A percentile compares a stretch with the other conserved stretches of the same genome.
Conservation (phyloP, 371 early-diverging fungal species). For the Umbelopsis sp. region DNA sequence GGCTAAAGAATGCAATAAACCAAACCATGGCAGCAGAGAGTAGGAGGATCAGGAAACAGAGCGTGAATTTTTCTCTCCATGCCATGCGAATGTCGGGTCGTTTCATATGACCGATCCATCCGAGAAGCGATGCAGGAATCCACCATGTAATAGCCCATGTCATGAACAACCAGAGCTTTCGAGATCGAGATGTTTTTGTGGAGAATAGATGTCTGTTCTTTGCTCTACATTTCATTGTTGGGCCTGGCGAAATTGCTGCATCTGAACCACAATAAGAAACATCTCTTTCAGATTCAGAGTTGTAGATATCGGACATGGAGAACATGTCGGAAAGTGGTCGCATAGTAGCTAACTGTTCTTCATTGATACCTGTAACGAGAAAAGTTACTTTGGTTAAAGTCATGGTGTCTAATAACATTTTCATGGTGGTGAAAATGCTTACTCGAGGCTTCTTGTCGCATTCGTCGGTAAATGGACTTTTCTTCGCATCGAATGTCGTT, state of each 20-base stretch:
- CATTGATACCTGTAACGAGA: background rate
- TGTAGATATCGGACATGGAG: constrained; percentile 27
- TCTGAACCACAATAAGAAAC: constrained; percentile 2
- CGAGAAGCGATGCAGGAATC: constrained; percentile 66
- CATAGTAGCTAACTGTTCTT: constrained; percentile 20
- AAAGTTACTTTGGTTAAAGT: background rate
- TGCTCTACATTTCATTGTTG: constrained; percentile 24
- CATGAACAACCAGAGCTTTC: constrained; percentile 72
- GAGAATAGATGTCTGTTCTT: constrained; percentile 27
- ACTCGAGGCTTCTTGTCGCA: constrained; percentile 27
- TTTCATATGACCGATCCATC: constrained; percentile 62
- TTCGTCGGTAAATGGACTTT: constrained; percentile 45
- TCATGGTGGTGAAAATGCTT: background rate
- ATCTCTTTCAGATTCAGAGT: constrained; percentile 19
- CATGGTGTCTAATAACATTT: background rate
- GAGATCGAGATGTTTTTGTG: constrained; percentile 42
- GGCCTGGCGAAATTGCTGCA: background rate
- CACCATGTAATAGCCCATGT: constrained; percentile 86
- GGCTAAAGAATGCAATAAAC: constrained; percentile 85
- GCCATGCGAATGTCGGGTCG: constrained; percentile 81
- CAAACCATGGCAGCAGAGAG: constrained; percentile 78
- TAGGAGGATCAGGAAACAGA: constrained; percentile 80
- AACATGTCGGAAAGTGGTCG: constrained; percentile 26
- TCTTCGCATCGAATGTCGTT: constrained; percentile 61
- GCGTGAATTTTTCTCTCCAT: constrained; percentile 92